Base-by-base conservation (phyloP, 2,329 filamentous ascomycete genomes). In the Fusarium armeniacum region DNA sequence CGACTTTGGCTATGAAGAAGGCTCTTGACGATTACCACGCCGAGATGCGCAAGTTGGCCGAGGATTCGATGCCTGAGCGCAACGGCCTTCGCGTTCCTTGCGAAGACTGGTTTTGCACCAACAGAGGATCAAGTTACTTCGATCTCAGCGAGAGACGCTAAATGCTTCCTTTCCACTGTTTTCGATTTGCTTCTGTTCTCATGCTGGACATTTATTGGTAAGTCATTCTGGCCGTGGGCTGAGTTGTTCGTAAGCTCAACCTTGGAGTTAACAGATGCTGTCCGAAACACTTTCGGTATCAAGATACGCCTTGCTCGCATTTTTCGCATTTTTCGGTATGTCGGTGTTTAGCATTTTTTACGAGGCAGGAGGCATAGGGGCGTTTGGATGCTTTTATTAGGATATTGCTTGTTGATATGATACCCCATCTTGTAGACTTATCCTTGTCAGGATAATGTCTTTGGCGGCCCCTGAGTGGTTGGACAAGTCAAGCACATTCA, bases 1-100 rank as follows among this genome's bases (percentile, higher is more conserved):
- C n/a, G 11, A 41, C 35, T 12, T 18, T 24, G 6, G n/a, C 49
- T 10, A n/a, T 20, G 13, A 52, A 28, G 5, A 20, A 41, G 26
- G 49, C 49, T 5, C 49, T 52, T n/a, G 35, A 41, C 13, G 20
- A 52, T 4, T 52, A 52, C 11, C 49, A 52, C 35, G 49, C n/a
- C 26, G 35, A 52, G 16, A 52, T 52, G 24, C 49, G 49, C 24
- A 40, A 41, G 35, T 18, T 52, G 9, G 49, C 35, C 12, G 49
- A 52, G 10, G 24, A 40, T 22, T 26, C 35, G 24, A 16, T 52
- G 49, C 49, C 35, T 11, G n/a, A 28, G 13, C 24, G 33, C 6
- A 6, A 16, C n/a, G n/a, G 49, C 6, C 49, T 52, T n/a, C 24
- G 35, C 10, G 10, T 52, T 41, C 18, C 49, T 11, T 52, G 24